phyloP scores from a whole-genome alignment of 352 stramenopile genomes.

The Phytophthora crassamura region DNA sequence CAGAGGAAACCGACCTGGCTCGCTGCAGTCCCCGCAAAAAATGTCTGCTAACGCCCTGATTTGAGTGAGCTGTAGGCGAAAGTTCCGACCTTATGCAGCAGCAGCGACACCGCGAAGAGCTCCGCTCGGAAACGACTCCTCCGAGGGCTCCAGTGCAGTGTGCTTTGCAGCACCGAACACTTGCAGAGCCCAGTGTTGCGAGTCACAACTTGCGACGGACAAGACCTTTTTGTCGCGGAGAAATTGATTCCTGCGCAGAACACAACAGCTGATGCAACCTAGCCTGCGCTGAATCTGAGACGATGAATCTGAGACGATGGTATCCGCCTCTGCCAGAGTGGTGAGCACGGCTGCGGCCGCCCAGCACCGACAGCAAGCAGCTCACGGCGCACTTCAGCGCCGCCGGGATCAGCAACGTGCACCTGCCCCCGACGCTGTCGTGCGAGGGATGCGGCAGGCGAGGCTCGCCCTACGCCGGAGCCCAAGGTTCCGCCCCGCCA shows the following conservation, averaged over 20 bases:
- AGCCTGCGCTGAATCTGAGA: too few species aligned
- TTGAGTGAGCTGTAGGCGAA: slow-evolving; percentile 11
- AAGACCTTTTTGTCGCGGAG: background rate
- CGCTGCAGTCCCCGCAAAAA: background rate
- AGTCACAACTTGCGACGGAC: too few species aligned
- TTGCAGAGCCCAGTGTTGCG: too few species aligned
- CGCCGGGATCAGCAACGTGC: slow-evolving; percentile 23
- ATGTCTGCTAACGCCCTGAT: slow-evolving; percentile 4
- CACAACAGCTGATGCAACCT: too few species aligned
- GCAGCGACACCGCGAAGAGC: slow-evolving; percentile 22
- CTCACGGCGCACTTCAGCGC: slow-evolving; percentile 9
- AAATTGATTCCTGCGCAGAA: background rate
- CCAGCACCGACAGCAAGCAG: background rate
- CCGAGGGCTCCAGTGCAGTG: too few species aligned
- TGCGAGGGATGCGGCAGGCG: slow-evolving; percentile 22
- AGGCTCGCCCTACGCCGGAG: background rate
- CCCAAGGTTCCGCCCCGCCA: slow-evolving; percentile 5
- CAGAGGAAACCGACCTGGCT: too few species aligned
- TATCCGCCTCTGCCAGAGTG: background rate
- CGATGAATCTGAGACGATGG: too few species aligned
- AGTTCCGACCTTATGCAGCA: slow-evolving; percentile 7
- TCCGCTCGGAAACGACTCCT: background rate
- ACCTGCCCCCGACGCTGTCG: slow-evolving; percentile 23
- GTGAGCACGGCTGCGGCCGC: background rate
- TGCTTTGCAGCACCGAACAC: too few species aligned